Conservation (phyloP, 106 monocot genomes). For the Dactylorhiza incarnata region DNA sequence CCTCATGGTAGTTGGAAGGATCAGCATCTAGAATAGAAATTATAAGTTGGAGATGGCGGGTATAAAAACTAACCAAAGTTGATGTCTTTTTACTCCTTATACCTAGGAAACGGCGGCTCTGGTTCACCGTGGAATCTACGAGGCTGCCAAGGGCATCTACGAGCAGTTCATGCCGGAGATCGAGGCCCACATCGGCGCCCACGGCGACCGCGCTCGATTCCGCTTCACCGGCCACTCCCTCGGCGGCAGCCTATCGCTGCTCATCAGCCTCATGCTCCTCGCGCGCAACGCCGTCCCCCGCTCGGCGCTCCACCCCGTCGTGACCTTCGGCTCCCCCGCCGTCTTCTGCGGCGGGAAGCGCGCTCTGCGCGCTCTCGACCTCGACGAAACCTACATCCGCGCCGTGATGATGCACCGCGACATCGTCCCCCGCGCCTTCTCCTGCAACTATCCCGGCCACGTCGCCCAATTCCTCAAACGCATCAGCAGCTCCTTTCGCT, state of each 20-base stretch:
- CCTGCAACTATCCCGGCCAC: slow-evolving; percentile 69
- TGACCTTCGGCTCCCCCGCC: slow-evolving; percentile 81
- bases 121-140: slow-evolving; percentile 95
- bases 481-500: slow-evolving; percentile 45
- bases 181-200: slow-evolving; percentile 23
- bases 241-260: slow-evolving; percentile 77
- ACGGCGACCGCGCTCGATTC: slow-evolving; percentile 43
- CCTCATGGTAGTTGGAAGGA: neutral
- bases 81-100: neutral
- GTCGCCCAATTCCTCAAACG: slow-evolving; percentile 59
- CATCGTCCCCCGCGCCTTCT: slow-evolving; percentile 89
- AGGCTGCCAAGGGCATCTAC: slow-evolving; percentile 91
- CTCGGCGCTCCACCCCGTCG: slow-evolving; percentile 47
- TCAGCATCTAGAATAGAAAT: neutral
- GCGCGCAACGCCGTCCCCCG: slow-evolving; percentile 24
- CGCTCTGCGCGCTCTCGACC: slow-evolving; percentile 34
- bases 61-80: neutral
- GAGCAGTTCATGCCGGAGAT: slow-evolving; percentile 73
- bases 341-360: slow-evolving; percentile 63
- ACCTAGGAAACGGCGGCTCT: slow-evolving; percentile 48
- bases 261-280: slow-evolving; percentile 70
- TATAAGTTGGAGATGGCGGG: no score
- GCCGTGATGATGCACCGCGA: slow-evolving; percentile 86
- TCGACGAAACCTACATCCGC: slow-evolving; percentile 41
- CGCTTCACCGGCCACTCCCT: slow-evolving; percentile 83